A percentile compares a stretch with the other conserved stretches of the same genome.
These are phyloP conservation scores for Sisymbrium irio DNA, from an alignment of 345 rosid genomes.

Conservation along the genomic window DNA sequence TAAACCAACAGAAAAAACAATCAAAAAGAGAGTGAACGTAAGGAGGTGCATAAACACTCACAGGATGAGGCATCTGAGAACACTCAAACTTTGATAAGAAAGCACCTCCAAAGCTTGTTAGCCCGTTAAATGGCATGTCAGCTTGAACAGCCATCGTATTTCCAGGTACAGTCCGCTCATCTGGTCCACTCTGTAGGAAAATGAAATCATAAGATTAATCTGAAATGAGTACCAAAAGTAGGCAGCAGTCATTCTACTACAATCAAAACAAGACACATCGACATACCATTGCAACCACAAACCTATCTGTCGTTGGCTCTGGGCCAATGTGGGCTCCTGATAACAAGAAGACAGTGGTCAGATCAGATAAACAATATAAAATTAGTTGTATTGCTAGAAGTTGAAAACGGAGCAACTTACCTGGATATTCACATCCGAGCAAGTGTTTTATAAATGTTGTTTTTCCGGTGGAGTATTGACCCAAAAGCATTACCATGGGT, in stretches of 20 bases:
- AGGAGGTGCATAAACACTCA: slow-evolving; percentile 33
- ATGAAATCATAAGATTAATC: neutral
- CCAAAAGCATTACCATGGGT: slow-evolving; percentile 97
- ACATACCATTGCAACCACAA: slow-evolving; percentile 92
- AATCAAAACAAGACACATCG: neutral
- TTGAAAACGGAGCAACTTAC: slow-evolving; percentile 33
- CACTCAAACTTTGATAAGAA: slow-evolving; percentile 87
- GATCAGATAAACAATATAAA: slow-evolving; percentile 2
- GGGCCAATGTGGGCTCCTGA: slow-evolving; percentile 98
- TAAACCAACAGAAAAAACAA: neutral
- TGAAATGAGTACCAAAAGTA: neutral
- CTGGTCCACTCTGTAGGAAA: slow-evolving; percentile 65
- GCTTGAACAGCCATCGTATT: slow-evolving; percentile 93
- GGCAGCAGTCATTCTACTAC: neutral
- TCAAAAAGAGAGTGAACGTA: neutral
- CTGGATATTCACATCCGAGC: slow-evolving; percentile 78
- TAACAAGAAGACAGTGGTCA: slow-evolving; percentile 9
- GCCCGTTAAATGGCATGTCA: slow-evolving; percentile 77
- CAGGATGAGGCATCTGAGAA: slow-evolving; percentile 94
- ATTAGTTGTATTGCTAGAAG: neutral
- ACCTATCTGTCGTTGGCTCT: slow-evolving; percentile 98
- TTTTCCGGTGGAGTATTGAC: slow-evolving; percentile 97
- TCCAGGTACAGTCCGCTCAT: slow-evolving; percentile 79
- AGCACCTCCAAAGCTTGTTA: slow-evolving; percentile 87
- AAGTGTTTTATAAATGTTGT: slow-evolving; percentile 92